Evolutionary conservation across 129 eudicot species (phyloP).

Genomic region (Solidago caesia): DNA sequence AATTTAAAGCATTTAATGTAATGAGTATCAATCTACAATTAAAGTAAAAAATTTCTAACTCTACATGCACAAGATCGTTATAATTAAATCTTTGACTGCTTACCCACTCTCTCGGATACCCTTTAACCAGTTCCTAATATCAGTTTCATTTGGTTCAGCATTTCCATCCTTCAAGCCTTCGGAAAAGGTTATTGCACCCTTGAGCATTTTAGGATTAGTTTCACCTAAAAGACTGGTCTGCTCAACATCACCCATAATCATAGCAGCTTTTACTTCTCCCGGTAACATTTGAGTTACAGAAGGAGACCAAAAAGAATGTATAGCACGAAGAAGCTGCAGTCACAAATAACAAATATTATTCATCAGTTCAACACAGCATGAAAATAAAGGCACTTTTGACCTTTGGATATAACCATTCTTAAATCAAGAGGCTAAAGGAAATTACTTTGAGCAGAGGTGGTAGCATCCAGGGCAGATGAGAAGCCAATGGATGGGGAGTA

Average conservation of each 20-base stretch:
- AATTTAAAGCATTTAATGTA: constrained; percentile 11
- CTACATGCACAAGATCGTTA: not conserved
- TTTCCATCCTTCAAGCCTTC: constrained; percentile 63
- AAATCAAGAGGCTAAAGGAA: constrained; percentile 4
- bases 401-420: not conserved
- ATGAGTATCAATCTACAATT: constrained; percentile 6
- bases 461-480: constrained; percentile 96
- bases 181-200: constrained; percentile 46
- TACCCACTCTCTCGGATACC: constrained; percentile 99
- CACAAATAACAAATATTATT: constrained; percentile 9
- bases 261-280: constrained; percentile 84
- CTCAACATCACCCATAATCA: constrained; percentile 80
- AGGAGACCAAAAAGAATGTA: constrained; percentile 98
- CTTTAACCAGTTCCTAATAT: constrained; percentile 86
- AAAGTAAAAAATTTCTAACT: constrained; percentile 3
- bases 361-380: constrained; percentile 4
- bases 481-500: constrained; percentile 74
- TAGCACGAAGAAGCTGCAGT: constrained; percentile 78
- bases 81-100: constrained; percentile 23
- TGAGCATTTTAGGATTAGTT: constrained; percentile 59
- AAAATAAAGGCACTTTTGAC: constrained; percentile 11
- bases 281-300: constrained; percentile 73
- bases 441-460: constrained; percentile 96
- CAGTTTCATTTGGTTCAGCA: constrained; percentile 73
- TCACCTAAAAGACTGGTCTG: constrained; percentile 78